Conservation (phyloP, 1,284 basidiomycete genomes). For the Thelephora terrestris region DNA sequence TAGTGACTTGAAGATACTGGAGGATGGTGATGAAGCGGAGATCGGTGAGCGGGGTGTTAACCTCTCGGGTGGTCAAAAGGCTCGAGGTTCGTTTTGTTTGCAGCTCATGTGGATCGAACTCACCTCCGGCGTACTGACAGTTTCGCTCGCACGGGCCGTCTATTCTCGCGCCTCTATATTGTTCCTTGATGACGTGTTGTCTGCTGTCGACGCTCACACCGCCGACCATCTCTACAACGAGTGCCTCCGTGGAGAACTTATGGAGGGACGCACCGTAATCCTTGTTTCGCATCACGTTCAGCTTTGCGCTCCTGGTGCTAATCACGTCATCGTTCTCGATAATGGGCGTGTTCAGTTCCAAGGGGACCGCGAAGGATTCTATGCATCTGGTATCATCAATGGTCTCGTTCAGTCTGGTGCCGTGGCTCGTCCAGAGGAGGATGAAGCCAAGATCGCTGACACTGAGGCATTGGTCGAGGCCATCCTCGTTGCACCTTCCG, state of each 20-base stretch:
- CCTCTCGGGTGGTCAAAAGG: constrained; percentile 92
- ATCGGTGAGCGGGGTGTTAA: constrained; percentile 85
- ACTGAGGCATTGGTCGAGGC: constrained; percentile 18
- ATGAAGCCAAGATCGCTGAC: constrained; percentile 14
- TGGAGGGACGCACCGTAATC: constrained; percentile 71
- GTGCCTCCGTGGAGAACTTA: constrained; percentile 79
- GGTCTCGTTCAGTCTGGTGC: constrained; percentile 58
- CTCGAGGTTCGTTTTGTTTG: constrained; percentile 46
- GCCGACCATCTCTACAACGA: constrained; percentile 76
- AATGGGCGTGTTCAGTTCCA: constrained; percentile 76
- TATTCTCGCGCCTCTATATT: constrained; percentile 85
- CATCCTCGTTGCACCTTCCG: constrained; percentile 29
- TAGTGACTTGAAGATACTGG: constrained; percentile 81
- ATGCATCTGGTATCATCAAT: constrained; percentile 52
- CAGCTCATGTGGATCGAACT: constrained; percentile 2
- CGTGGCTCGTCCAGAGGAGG: constrained; percentile 26
- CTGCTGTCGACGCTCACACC: constrained; percentile 79
- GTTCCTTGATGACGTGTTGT: constrained; percentile 84
- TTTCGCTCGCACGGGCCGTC: constrained; percentile 82
- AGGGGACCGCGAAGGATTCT: constrained; percentile 61
- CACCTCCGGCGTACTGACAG: constrained; percentile 25
- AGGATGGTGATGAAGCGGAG: constrained; percentile 90
- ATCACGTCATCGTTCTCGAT: constrained; percentile 73
- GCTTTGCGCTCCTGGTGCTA: constrained; percentile 59
- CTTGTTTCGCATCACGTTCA: constrained; percentile 90